Evolutionary conservation across 208 protist genomes (phyloP), one percentile per base, ranked within the genome.

Genomic region (Lotmaria passim): DNA sequence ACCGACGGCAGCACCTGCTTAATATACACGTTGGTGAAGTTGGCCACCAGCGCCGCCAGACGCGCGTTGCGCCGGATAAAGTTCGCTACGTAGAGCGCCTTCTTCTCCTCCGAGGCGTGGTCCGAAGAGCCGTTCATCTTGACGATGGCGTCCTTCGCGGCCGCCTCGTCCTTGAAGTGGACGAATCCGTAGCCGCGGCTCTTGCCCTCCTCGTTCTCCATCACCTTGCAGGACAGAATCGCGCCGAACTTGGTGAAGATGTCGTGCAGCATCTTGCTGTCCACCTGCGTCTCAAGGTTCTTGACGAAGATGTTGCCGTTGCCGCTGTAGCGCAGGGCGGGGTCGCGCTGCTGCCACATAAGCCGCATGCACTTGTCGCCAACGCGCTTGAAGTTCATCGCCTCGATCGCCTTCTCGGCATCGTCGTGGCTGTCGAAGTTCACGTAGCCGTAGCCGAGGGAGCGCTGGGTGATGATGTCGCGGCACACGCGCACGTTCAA

Each of bases 311-410:
- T 93, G 89, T 99, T 99, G 84, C 98, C 94, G 71, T 93, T 93
- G 69, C 98, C 98, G 47, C 93, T 98, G 83, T 99, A 98, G 69
- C 99, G 95, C 19, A 99, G 81, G 19, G 93, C 84, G 39, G 99
- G 98, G 75, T 99, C 98, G 57, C 98, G 94, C 85, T 99, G 98
- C 69, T 96, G 97, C 98, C 98, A 99, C 99, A 99, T 99, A 76
- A 99, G 98, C 51, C 98, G 98, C 69, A 98, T 94, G 55, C 97
- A 97, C 57, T 94, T 94, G 64, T 88, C 92, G 26, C 96, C 94
- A 33, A 99, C 94, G 43, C 72, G 76, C 46, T 91, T 98, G 84
- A 99, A 99, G 90, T 99, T 99, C 66, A 99, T 80, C 28, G 96
- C 98, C 73, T 99, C 98, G 57, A 99, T 90, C 17, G 98, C 98